phyloP scores from a whole-genome alignment of 2,329 filamentous ascomycete genomes.

The Microsporum ferrugineum region DNA sequence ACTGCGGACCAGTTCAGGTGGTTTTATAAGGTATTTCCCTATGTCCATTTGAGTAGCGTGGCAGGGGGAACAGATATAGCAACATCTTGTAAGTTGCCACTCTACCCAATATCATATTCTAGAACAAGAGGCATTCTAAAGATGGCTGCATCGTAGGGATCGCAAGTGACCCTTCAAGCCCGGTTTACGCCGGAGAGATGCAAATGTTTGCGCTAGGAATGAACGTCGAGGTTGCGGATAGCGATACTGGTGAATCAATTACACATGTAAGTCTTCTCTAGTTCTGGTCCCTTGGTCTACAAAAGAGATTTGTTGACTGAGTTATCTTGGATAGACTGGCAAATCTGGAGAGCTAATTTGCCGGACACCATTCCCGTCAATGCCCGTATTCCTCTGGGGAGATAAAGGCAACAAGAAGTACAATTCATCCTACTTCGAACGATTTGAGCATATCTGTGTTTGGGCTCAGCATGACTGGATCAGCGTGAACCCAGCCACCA shows the following conservation, averaged over 20 bases:
- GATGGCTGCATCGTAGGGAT: slow-evolving; percentile 14
- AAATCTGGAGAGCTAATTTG: slow-evolving; percentile 38
- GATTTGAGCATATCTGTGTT: slow-evolving; percentile 29
- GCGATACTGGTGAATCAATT: slow-evolving; percentile 27
- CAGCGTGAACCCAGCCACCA: slow-evolving; percentile 31
- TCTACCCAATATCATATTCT: background rate
- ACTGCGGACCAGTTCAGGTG: slow-evolving; percentile 35
- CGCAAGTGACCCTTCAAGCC: slow-evolving; percentile 33
- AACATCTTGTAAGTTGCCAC: slow-evolving; percentile 23
- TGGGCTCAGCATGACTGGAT: slow-evolving; percentile 34
- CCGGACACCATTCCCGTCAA: slow-evolving; percentile 36
- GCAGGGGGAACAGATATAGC: slow-evolving; percentile 41
- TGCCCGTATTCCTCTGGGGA: slow-evolving; percentile 39
- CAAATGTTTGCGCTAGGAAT: slow-evolving; percentile 37
- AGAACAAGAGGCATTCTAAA: background rate
- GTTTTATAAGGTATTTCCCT: slow-evolving; percentile 35
- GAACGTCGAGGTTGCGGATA: slow-evolving; percentile 37
- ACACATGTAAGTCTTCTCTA: slow-evolving; percentile 12
- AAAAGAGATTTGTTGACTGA: background rate
- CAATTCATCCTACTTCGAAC: slow-evolving; percentile 36
- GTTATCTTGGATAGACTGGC: slow-evolving; percentile 16
- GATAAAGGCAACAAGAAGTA: slow-evolving; percentile 33
- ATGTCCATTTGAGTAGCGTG: slow-evolving; percentile 31
- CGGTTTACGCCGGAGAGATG: slow-evolving; percentile 37
- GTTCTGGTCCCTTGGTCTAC: background rate